These are phyloP conservation scores for Ceratocystis albifundus DNA, from an alignment of 2,329 filamentous ascomycete genomes.

Conservation along the genomic window DNA sequence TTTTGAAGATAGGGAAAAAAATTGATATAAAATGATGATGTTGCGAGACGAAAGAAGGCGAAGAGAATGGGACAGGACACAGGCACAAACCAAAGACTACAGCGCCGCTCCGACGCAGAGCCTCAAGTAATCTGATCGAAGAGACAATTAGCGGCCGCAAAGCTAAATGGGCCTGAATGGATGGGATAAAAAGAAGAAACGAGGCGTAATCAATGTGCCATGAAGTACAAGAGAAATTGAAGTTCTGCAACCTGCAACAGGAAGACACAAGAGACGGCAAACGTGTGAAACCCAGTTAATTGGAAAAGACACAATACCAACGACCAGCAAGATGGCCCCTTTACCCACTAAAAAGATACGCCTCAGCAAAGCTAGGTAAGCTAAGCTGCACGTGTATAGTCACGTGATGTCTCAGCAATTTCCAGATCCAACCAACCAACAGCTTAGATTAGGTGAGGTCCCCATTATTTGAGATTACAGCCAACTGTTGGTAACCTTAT, in stretches of 20 bases:
- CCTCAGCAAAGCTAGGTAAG: constrained; percentile 2
- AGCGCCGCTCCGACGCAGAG: constrained; percentile 4
- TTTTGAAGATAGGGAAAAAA: constrained; percentile 39
- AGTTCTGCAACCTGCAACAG: neutral
- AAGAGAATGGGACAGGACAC: constrained; percentile 10
- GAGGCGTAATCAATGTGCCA: neutral
- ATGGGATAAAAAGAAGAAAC: constrained; percentile 1
- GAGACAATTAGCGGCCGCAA: neutral
- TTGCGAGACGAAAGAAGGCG: neutral
- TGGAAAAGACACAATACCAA: constrained; percentile 20
- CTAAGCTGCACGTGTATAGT: constrained; percentile 9
- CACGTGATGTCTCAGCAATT: neutral
- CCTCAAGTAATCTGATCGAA: neutral
- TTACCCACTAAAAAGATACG: constrained; percentile 22
- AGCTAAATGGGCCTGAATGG: neutral
- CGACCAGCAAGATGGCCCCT: constrained; percentile 9
- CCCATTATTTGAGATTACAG: neutral
- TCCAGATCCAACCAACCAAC: neutral
- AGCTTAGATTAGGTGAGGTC: neutral
- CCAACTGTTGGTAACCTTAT: neutral
- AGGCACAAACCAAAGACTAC: neutral
- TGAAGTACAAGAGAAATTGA: neutral
- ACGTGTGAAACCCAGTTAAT: constrained; percentile 6
- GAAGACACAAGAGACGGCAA: neutral
- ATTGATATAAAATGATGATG: neutral